Percentiles rank a stretch among this genome's conserved stretches.
Conservation (phyloP, 2,329 filamentous ascomycete genomes). For the Zalaria obscura region DNA sequence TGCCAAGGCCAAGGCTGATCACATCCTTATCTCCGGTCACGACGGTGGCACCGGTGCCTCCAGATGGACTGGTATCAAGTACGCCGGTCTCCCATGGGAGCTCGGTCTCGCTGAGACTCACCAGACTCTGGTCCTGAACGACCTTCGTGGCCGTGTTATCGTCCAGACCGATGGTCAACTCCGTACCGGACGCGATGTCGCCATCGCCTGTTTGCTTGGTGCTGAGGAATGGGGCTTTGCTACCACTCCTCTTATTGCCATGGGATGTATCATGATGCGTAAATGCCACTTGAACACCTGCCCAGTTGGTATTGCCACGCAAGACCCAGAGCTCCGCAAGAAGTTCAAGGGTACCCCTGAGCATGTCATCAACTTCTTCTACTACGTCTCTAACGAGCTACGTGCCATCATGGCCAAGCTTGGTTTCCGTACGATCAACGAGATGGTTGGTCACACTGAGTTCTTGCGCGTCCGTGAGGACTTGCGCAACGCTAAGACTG, state of each 20-base stretch:
- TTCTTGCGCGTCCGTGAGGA: slow-evolving; percentile 77
- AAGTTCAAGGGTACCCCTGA: slow-evolving; percentile 90
- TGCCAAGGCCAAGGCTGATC: slow-evolving; percentile 91
- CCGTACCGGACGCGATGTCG: slow-evolving; percentile 82
- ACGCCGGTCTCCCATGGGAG: slow-evolving; percentile 93
- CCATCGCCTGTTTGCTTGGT: slow-evolving; percentile 85
- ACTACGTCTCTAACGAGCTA: slow-evolving; percentile 91
- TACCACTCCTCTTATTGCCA: slow-evolving; percentile 84
- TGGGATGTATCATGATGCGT: slow-evolving; percentile 93
- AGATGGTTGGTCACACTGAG: slow-evolving; percentile 93
- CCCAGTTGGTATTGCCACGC: slow-evolving; percentile 88
- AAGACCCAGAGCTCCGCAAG: slow-evolving; percentile 84
- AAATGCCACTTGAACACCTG: slow-evolving; percentile 66
- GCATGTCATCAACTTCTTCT: slow-evolving; percentile 98
- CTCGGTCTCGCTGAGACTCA: slow-evolving; percentile 93
- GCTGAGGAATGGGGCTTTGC: slow-evolving; percentile 98
- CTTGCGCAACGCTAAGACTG: slow-evolving; percentile 72
- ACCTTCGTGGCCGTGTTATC: slow-evolving; percentile 86
- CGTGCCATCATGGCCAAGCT: slow-evolving; percentile 94
- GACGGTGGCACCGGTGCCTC: slow-evolving; percentile 95
- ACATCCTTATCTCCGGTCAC: slow-evolving; percentile 92
- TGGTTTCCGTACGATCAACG: slow-evolving; percentile 88
- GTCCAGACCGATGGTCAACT: slow-evolving; percentile 95
- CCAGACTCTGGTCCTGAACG: slow-evolving; percentile 89
- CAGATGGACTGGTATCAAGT: slow-evolving; percentile 97